Conservation (phyloP, 2,329 filamentous ascomycete species). For the Cryphonectria japonica region DNA sequence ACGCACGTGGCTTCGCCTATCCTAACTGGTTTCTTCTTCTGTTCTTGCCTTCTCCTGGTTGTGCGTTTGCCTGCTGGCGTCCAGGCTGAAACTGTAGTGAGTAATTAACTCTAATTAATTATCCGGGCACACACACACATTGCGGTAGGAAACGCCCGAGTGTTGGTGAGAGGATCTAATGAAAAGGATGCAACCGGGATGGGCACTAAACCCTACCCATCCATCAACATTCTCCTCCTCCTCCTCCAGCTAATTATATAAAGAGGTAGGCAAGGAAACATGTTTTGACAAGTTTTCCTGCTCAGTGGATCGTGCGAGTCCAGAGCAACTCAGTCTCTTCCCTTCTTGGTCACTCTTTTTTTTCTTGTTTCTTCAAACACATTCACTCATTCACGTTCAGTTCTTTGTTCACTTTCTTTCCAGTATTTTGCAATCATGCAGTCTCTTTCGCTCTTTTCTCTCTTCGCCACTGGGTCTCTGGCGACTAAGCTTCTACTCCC, state of each 20-base stretch:
- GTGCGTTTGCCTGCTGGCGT: not conserved
- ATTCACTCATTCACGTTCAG: not conserved
- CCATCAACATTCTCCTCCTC: not conserved
- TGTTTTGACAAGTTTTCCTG: not conserved
- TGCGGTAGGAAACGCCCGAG: not conserved
- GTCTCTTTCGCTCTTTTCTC: slow-evolving; percentile 4
- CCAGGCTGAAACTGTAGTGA: slow-evolving; percentile 7
- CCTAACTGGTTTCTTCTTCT: not conserved
- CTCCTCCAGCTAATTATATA: slow-evolving; percentile 6
- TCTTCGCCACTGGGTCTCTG: slow-evolving; percentile 13
- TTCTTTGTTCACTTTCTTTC: not conserved
- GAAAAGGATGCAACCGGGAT: not conserved
- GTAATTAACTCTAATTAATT: not conserved
- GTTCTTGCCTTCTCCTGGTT: not conserved
- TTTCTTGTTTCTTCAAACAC: not conserved
- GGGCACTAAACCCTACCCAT: slow-evolving; percentile 1
- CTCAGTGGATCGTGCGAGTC: not conserved
- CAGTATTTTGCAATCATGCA: slow-evolving; percentile 12
- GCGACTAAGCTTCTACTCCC: slow-evolving; percentile 24
- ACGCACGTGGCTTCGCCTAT: slow-evolving; percentile 1
- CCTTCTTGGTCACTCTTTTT: not conserved
- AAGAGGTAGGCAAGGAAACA: not conserved
- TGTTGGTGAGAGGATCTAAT: slow-evolving; percentile 3
- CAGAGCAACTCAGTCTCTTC: not conserved
- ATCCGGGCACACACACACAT: not conserved